Evolutionary conservation across 768 basidiomycete species (phyloP), one percentile per base, ranked within the genome.

Genomic region (Kondoa subrosea): DNA sequence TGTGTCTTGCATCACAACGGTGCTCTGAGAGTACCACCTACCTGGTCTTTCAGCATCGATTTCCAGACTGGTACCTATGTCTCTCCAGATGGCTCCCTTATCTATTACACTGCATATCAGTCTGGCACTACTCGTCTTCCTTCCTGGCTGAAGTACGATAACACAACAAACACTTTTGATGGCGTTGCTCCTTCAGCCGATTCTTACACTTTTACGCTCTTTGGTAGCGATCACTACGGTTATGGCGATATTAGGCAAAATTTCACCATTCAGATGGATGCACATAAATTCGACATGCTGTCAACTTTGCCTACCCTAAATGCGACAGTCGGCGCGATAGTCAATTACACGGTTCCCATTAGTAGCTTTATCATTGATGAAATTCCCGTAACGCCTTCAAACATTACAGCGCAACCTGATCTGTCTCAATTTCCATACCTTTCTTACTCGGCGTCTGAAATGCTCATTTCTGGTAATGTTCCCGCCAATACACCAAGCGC

Each of bases 31-130:
- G 83, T 93, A 12, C 90, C 89, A 0, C 83, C 83, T 4, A 77
- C 79, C 58, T 93, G 91, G 90, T 88, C 88, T 0, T 96, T 93
- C 78, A 89, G 88, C 73, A 82, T 96, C 68, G 92, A 91, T 16
- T 83, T 95, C 72, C 78, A 84, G 64, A 79, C 82, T 68, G 78
- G 82, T 34, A 91, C 87, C 1, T 86, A 85, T 76, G 68, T 74
- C 1, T 78, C 81, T 32, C 71, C 74, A 1, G 66, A 67, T 21
- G 70, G 71, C 15, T 77, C 81, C 34, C 78, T 77, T 30, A 72
- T 88, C 50, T 86, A 75, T 74, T 91, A 91, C 74, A 80, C 81
- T 12, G 84, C 85, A 30, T 80, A 82, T 34, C 82, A 82, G 73
- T 78, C 80, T 0, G 83, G 89, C 71, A 85, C 88, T n/a, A 83